Base-by-base conservation (phyloP, 2,329 filamentous ascomycete species). In the Colletotrichum lini region DNA sequence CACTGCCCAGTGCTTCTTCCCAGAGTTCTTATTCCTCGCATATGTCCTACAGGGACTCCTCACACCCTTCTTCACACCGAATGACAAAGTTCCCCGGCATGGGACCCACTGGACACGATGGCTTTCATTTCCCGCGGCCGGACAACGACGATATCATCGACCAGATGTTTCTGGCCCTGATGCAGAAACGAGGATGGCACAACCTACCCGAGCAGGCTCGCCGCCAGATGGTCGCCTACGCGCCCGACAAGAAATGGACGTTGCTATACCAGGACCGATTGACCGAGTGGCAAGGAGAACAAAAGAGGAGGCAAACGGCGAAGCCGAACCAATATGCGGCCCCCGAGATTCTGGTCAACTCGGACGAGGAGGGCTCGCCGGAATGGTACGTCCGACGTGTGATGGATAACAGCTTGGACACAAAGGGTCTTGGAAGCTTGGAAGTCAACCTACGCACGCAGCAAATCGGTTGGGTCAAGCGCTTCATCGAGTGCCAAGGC, bases 381-480 rank as follows among this genome's bases (percentile, higher is more conserved):
- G 96, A 98, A 83, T 99, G 96, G 96, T 99, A 98, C 81, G 96
- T 99, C 64, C 93, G 94, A 79, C 96, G 94, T 80, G 94, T 98
- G 72, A 94, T 98, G 93, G 96, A 98, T 81, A 97, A 98, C 82
- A 94, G 91, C 73, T 94, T 98, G 75, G 94, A 95, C 65, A 89
- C 92, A 74, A 98, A 98, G 85, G 94, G 97, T 73, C 87, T 99
- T 73, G 94, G 94, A 74, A 98, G 94, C 84, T 84, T 99, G 79
- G 94, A 96, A 79, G 97, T 99, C 84, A 98, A 96, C 81, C 83
- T 99, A 77, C 88, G 96, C 78, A 98, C 96, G 49, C 96, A 99
- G 81, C 96, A 97, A 70, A 98, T 99, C 77, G 95, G 93, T 77
- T 99, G 96, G 96, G 96, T 99, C 65, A 95, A 94, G 83, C 91